Evolutionary conservation across 352 stramenopile genomes (phyloP), one percentile per base, ranked within the genome.

Genomic region (Thalassiosira gravida): DNA sequence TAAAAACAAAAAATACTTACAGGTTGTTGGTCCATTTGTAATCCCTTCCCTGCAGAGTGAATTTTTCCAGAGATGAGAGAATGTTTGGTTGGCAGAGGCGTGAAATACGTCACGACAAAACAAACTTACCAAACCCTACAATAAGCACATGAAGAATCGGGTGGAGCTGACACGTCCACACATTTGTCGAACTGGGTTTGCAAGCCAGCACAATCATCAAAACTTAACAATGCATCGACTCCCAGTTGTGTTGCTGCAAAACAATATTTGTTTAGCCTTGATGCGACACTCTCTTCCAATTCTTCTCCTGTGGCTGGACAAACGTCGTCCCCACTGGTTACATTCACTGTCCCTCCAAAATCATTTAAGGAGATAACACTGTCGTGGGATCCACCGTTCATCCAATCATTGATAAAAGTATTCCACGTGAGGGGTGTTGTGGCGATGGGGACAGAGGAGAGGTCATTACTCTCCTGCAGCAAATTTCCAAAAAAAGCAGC

Each of bases 401-500:
- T 83, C 75, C 75, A 83, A 46, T 71, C 71, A 37, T 50, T 78
- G 37, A 83, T 58, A 8, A 52, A 67, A 57, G 64, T 67, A 8
- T 42, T 57, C 49, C 37, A 69, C 20, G 32, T 53, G 30, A 57
- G n/a, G 37, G 9, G 29, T 16, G 42, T n/a, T n/a, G n/a, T n/a
- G n/a, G n/a, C n/a, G n/a, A n/a, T n/a, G n/a, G n/a, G n/a, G n/a
- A n/a, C n/a, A n/a, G n/a, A n/a, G n/a, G n/a, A n/a, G n/a, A 76
- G 74, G 25, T 57, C 46, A 52, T 49, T 68, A 32, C 53, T 77
- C 44, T 84, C 76, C 14, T 84, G 76, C 16, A 78, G 47, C 13
- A 65, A 29, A 52, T 84, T 69, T 11, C 76, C 76, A 27, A 84
- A 56, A 18, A 84, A 84, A 32, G 61, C 64, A 1, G 70, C 69